Evolutionary conservation across 2,329 filamentous ascomycete species (phyloP).

Genomic region (Stagonosporopsis rhizophila): DNA sequence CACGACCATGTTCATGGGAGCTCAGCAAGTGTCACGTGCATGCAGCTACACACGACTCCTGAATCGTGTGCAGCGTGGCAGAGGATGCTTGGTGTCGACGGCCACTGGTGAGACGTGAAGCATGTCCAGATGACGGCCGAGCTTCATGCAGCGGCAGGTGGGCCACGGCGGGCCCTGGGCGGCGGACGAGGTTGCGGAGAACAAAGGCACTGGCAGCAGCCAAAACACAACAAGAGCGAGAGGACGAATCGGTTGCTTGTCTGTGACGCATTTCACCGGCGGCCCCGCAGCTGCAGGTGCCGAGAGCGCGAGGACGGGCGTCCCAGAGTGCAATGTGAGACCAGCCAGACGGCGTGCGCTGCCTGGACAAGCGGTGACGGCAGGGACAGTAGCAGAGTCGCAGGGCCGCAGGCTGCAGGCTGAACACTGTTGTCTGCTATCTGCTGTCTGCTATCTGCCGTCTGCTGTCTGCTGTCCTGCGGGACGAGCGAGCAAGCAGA

Average conservation of each 20-base stretch:
- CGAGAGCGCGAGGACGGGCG: conserved; percentile 2
- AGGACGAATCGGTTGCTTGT: conserved; percentile 14
- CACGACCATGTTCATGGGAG: neutral
- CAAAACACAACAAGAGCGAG: conserved; percentile 8
- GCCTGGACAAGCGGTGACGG: conserved; percentile 14
- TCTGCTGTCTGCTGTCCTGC: conserved; percentile 10
- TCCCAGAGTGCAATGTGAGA: neutral
- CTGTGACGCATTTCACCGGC: conserved; percentile 18
- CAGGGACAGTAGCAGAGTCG: neutral
- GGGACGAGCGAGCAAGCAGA: conserved; percentile 3
- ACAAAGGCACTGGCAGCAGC: neutral
- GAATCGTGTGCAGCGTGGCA: neutral
- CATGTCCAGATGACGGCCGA: neutral
- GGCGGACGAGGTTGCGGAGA: conserved; percentile 1
- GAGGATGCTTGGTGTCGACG: neutral
- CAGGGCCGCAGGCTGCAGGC: too few relatives aligned
- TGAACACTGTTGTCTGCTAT: neutral
- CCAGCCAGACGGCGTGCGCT: neutral
- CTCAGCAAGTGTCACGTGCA: neutral
- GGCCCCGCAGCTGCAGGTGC: conserved; percentile 18
- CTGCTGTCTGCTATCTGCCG: too few relatives aligned
- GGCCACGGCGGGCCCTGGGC: neutral
- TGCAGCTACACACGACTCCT: neutral
- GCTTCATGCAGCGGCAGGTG: conserved; percentile 11
- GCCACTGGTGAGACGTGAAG: neutral